These are phyloP conservation scores for Pholiota molesta DNA, from an alignment of 768 basidiomycete genomes.

Conservation along the genomic window DNA sequence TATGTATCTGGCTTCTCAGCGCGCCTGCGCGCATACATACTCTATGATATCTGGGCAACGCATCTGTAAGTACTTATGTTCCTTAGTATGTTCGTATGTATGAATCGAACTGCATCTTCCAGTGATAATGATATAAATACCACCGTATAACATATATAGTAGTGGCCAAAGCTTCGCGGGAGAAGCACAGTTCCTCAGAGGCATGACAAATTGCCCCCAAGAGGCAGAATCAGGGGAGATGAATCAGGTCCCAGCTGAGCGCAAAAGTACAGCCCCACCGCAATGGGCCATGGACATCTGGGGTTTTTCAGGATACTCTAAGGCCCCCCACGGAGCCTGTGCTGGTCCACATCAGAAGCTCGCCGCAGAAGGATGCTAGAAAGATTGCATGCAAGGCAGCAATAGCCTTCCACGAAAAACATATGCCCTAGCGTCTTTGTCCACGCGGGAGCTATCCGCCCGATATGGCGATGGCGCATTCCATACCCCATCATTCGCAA, in stretches of 20 bases:
- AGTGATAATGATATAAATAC: neutral
- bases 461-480: neutral
- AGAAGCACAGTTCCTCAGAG: conserved; percentile 4
- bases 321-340: conserved; percentile 14
- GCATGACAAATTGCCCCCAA: neutral
- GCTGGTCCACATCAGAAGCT: conserved; percentile 18
- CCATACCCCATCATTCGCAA: conserved; percentile 14
- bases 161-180: neutral
- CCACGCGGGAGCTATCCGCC: conserved; percentile 13
- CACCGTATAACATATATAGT: neutral
- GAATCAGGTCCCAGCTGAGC: neutral
- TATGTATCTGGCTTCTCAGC: neutral
- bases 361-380: conserved; percentile 13
- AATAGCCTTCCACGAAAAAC: conserved; percentile 10
- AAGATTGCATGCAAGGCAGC: conserved; percentile 14
- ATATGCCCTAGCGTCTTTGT: conserved; percentile 8
- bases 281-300: neutral
- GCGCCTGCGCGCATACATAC: neutral
- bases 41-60: neutral
- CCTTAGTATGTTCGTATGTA: neutral
- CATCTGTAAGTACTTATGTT: neutral
- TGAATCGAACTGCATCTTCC: neutral
- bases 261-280: neutral
- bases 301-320: conserved; percentile 2
- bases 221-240: neutral